Evolutionary conservation across 2,329 filamentous ascomycete genomes (phyloP).

Genomic region (Colletotrichum gloeosporioides): DNA sequence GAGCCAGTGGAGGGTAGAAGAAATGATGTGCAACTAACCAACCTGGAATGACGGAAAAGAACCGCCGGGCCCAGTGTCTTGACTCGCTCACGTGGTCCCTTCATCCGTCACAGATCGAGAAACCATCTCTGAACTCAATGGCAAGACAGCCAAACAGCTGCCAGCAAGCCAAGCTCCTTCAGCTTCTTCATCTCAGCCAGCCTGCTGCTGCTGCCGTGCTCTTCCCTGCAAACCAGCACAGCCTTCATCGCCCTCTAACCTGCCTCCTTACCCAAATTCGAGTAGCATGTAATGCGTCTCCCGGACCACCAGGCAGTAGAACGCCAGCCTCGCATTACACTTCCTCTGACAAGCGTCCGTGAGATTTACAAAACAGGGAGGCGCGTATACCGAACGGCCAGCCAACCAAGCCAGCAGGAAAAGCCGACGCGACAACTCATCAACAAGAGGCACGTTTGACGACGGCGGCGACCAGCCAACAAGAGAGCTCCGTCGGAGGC

Average conservation of each 20-base stretch:
- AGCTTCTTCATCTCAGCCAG: not conserved
- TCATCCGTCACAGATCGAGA: not conserved
- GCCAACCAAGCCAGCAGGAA: not conserved
- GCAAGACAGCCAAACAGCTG: not conserved
- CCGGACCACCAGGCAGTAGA: not conserved
- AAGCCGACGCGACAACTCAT: not conserved
- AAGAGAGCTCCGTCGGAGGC: slow-evolving; percentile 2
- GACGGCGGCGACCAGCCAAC: not conserved
- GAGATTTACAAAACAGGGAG: not conserved
- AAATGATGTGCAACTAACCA: not conserved
- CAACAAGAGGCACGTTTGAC: not conserved
- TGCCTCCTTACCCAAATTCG: not conserved
- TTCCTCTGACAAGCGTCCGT: slow-evolving; percentile 6
- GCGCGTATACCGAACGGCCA: not conserved
- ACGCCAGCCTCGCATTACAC: slow-evolving; percentile 8
- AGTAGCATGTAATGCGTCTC: not conserved
- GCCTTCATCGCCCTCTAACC: not conserved
- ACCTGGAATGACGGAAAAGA: not conserved
- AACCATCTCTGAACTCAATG: not conserved
- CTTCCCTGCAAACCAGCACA: not conserved
- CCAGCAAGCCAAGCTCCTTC: not conserved
- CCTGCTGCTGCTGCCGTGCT: not conserved
- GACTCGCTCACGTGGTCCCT: slow-evolving; percentile 17
- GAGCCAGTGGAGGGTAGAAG: not conserved
- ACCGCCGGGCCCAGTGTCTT: slow-evolving; percentile 2